A percentile compares a stretch with the other conserved stretches of the same genome.
These are phyloP conservation scores for Lotmaria passim DNA, from an alignment of 208 protist genomes.

Conservation along the genomic window DNA sequence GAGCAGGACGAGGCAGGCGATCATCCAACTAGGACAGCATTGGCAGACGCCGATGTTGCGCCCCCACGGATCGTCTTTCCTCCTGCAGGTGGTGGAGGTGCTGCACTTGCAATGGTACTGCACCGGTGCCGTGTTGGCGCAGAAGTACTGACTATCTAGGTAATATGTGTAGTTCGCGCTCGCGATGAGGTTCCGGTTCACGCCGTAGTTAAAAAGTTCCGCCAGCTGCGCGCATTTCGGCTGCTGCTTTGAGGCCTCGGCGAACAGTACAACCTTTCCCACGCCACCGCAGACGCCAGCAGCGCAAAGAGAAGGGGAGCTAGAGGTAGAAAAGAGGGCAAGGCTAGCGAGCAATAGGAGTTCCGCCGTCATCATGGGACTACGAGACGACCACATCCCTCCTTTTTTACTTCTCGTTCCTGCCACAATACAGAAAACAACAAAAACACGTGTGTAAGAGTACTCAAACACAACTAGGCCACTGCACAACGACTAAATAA, in stretches of 20 bases:
- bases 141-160: conserved; percentile 39
- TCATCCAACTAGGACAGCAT: conserved; percentile 66
- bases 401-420: neutral
- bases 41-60: conserved; percentile 67
- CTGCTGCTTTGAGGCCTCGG: neutral
- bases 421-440: too few species aligned
- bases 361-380: neutral
- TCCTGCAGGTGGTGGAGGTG: conserved; percentile 25
- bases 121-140: conserved; percentile 13
- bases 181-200: conserved; percentile 24
- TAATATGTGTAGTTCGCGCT: conserved; percentile 9
- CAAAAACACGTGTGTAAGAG: too few species aligned
- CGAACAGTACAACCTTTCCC: too few species aligned
- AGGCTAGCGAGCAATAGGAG: conserved; percentile 6
- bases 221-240: conserved; percentile 23
- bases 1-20: conserved; percentile 45
- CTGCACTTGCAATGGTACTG: conserved; percentile 42
- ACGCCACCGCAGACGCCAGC: too few species aligned
- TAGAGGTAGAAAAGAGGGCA: neutral
- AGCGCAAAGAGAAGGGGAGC: neutral
- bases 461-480: too few species aligned
- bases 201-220: conserved; percentile 22
- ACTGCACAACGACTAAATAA: neutral
- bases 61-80: conserved; percentile 37
- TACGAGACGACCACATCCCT: neutral